Evolutionary conservation across 2,329 filamentous ascomycete species (phyloP).

Genomic region (Ophiocordyceps camponoti-leonardi): DNA sequence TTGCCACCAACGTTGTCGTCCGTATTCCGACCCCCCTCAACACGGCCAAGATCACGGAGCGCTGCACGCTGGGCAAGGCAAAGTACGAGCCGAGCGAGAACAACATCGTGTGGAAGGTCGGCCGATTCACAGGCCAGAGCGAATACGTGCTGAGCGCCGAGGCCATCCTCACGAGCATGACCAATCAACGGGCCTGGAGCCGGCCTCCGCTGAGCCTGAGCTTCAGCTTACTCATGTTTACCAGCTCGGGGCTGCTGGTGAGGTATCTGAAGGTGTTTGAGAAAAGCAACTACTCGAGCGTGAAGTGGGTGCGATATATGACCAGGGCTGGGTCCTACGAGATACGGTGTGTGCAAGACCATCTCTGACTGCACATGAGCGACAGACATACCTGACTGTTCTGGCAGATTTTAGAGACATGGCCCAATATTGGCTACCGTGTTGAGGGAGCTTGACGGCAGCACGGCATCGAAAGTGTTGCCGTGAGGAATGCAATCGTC

Average conservation of each 20-base stretch:
- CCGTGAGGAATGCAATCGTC: background rate
- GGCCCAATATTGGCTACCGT: too few relatives aligned
- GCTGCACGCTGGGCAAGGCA: constrained; percentile 88
- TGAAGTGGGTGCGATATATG: constrained; percentile 99
- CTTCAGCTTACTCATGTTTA: constrained; percentile 96
- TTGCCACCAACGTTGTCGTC: constrained; percentile 90
- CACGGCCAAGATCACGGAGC: constrained; percentile 82
- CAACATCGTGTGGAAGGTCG: constrained; percentile 98
- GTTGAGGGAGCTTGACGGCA: background rate
- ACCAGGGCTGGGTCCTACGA: constrained; percentile 95
- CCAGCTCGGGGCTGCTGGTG: constrained; percentile 79
- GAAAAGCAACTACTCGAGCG: constrained; percentile 96
- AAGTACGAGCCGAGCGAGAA: constrained; percentile 98
- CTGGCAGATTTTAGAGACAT: background rate
- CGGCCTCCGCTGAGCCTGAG: constrained; percentile 79
- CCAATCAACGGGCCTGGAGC: constrained; percentile 94
- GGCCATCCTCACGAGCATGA: constrained; percentile 88
- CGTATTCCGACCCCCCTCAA: constrained; percentile 93
- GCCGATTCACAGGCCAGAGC: constrained; percentile 93
- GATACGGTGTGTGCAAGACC: constrained; percentile 51
- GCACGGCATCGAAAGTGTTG: background rate
- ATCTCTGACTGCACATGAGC: constrained; percentile 5
- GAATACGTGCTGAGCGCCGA: constrained; percentile 93
- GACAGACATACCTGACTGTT: constrained; percentile 4
- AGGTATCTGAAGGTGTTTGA: constrained; percentile 97